Evolutionary conservation across 1,284 basidiomycete species (phyloP).

Genomic region (Microbotryum intermedium): DNA sequence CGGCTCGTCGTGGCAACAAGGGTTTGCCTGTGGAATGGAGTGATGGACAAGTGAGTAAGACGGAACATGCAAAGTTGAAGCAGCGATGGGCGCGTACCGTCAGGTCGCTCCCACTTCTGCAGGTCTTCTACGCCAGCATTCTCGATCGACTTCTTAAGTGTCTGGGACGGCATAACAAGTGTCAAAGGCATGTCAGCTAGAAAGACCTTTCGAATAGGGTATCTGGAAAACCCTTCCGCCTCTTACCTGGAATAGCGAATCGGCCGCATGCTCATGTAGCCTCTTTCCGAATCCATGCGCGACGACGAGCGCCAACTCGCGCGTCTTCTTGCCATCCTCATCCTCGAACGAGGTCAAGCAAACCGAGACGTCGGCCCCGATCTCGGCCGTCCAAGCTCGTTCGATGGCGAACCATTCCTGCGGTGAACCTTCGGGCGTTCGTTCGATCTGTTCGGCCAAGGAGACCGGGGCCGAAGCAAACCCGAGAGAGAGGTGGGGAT

Average conservation of each 20-base stretch:
- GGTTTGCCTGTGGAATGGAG: no score
- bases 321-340: constrained; percentile 13
- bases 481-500: constrained; percentile 36
- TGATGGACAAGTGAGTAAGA: no score
- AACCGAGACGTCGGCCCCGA: constrained; percentile 32
- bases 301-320: constrained; percentile 32
- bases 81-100: constrained; percentile 25
- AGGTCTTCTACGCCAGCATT: constrained; percentile 8
- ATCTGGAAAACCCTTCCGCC: neutral
- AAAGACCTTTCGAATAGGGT: neutral
- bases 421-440: constrained; percentile 30
- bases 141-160: constrained; percentile 22
- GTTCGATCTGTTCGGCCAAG: constrained; percentile 36
- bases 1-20: no score
- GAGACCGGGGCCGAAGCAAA: constrained; percentile 39
- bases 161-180: neutral
- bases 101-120: constrained; percentile 26
- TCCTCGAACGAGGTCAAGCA: constrained; percentile 25
- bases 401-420: constrained; percentile 36
- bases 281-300: constrained; percentile 28
- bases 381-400: constrained; percentile 30
- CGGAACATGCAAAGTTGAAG: constrained; percentile 10
- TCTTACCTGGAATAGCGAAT: neutral
- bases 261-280: neutral
- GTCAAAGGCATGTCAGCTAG: constrained; percentile 19